These are phyloP conservation scores for Mrakia gelida DNA, from an alignment of 768 basidiomycete genomes.

Conservation along the genomic window DNA sequence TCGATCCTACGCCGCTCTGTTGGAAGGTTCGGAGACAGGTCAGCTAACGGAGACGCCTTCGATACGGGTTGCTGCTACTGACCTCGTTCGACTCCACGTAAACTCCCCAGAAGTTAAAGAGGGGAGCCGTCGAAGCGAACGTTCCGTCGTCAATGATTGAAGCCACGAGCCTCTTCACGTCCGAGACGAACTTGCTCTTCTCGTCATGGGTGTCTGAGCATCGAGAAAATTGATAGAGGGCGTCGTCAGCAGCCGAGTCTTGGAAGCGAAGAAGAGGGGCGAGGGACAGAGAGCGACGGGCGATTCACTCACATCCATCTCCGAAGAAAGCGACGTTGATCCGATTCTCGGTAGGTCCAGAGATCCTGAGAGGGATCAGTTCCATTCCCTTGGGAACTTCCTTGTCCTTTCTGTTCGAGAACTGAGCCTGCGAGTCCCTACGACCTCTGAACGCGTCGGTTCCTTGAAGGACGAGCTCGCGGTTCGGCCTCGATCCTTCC, in stretches of 20 bases:
- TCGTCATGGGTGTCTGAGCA: constrained; percentile 38
- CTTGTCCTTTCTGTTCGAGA: too few relatives aligned
- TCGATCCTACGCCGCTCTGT: constrained; percentile 41
- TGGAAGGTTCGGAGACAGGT: too few relatives aligned
- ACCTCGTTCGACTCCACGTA: constrained; percentile 41
- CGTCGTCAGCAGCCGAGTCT: too few relatives aligned
- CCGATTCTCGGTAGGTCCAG: constrained; percentile 35
- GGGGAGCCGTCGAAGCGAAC: constrained; percentile 37
- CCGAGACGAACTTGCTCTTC: constrained; percentile 37
- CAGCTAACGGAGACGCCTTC: too few relatives aligned
- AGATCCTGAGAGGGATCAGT: constrained; percentile 35
- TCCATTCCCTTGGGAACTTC: constrained; percentile 33
- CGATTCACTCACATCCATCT: constrained; percentile 41
- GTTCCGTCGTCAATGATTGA: constrained; percentile 41
- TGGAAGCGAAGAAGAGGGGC: background rate
- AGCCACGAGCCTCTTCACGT: constrained; percentile 38
- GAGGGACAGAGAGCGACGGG: background rate
- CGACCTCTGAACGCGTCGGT: background rate
- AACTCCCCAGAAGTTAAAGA: constrained; percentile 42
- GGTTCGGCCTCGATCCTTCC: background rate
- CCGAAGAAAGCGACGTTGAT: constrained; percentile 43
- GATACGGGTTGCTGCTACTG: background rate
- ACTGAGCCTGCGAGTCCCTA: background rate
- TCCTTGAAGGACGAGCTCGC: background rate
- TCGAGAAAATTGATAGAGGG: too few relatives aligned